These are phyloP conservation scores for Dactylellina drechsleri DNA, from an alignment of 2,329 filamentous ascomycete species.

Conservation along the genomic window DNA sequence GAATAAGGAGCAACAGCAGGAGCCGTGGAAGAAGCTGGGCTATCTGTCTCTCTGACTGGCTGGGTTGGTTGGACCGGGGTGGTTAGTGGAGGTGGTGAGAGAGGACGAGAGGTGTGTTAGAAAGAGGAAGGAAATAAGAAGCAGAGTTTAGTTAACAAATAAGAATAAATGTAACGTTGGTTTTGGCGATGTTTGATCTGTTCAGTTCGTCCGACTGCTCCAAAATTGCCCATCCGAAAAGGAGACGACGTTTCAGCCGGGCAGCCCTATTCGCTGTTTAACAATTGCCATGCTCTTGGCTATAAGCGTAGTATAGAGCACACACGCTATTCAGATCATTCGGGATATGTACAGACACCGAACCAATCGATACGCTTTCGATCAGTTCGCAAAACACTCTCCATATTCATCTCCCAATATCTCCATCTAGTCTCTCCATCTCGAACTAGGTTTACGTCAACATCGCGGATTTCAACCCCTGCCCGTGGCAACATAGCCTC, in stretches of 20 bases:
- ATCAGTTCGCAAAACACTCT: no score
- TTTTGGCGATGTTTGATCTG: conserved; percentile 54
- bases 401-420: no score
- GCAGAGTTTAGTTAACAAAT: conserved; percentile 8
- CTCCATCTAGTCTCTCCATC: no score
- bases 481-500: not conserved
- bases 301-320: no score
- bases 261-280: not conserved
- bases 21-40: conserved; percentile 22
- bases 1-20: conserved; percentile 18
- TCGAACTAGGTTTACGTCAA: not conserved
- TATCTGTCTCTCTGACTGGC: no score
- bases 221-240: conserved; percentile 49
- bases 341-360: no score
- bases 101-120: conserved; percentile 9
- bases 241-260: conserved; percentile 53
- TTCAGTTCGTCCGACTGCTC: conserved; percentile 22
- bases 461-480: not conserved
- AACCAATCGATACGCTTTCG: no score
- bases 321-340: no score
- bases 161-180: conserved; percentile 1
- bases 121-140: conserved; percentile 18
- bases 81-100: not conserved
- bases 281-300: no score
- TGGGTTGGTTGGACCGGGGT: no score